Conservation (phyloP, 2,329 filamentous ascomycete species). For the Trichoderma sp. region DNA sequence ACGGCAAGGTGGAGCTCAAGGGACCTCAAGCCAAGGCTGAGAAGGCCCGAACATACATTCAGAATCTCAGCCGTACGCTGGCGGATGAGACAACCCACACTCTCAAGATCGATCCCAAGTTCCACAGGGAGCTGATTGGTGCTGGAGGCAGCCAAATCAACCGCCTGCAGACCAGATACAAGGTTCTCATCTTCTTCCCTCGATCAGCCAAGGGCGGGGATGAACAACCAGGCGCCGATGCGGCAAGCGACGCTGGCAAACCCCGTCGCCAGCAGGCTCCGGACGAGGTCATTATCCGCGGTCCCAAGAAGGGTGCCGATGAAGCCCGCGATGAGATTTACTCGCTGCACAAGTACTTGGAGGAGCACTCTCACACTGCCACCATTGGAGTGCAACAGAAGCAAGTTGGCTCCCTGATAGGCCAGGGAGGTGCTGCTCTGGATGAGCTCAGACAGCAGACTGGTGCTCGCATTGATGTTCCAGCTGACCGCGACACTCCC, state of each 20-base stretch:
- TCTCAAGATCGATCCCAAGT: slow-evolving; percentile 90
- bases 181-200: slow-evolving; percentile 94
- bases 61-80: slow-evolving; percentile 74
- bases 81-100: slow-evolving; percentile 88
- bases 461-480: slow-evolving; percentile 89
- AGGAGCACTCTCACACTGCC: slow-evolving; percentile 81
- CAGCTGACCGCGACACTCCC: slow-evolving; percentile 72
- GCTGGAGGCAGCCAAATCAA: slow-evolving; percentile 86
- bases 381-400: slow-evolving; percentile 84
- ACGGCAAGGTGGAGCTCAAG: slow-evolving; percentile 93
- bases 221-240: slow-evolving; percentile 70
- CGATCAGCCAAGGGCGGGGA: slow-evolving; percentile 64
- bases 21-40: slow-evolving; percentile 95
- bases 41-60: slow-evolving; percentile 79
- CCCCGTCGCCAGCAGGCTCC: slow-evolving; percentile 71
- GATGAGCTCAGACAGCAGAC: slow-evolving; percentile 84
- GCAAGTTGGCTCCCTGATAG: slow-evolving; percentile 92
- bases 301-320: slow-evolving; percentile 90
- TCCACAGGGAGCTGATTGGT: slow-evolving; percentile 91
- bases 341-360: slow-evolving; percentile 82
- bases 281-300: slow-evolving; percentile 89
- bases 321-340: slow-evolving; percentile 89
- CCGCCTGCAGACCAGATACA: slow-evolving; percentile 87
- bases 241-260: slow-evolving; percentile 66
- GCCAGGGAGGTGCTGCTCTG: slow-evolving; percentile 85